phyloP scores from a whole-genome alignment of 2,329 filamentous ascomycete genomes.

The Botrytis fragariae region DNA sequence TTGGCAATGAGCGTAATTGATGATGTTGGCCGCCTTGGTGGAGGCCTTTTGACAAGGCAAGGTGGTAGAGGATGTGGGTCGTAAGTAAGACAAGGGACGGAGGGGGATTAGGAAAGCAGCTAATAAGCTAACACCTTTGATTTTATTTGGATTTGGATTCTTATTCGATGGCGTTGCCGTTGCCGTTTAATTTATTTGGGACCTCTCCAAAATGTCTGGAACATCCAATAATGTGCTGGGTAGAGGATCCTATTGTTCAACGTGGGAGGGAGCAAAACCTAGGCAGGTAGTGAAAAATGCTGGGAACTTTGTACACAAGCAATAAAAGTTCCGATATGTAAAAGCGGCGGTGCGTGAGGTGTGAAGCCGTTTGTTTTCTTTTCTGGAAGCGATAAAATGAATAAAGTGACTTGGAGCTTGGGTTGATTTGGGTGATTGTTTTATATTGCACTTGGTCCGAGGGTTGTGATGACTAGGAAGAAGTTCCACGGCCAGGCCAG shows the following conservation, averaged over 20 bases:
- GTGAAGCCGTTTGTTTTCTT: slow-evolving; percentile 1
- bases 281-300: neutral
- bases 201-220: neutral
- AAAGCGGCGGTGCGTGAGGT: slow-evolving; percentile 16
- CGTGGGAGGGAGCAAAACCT: neutral
- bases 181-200: slow-evolving; percentile 6
- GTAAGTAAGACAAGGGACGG: slow-evolving; percentile 7
- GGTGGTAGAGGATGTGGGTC: slow-evolving; percentile 12
- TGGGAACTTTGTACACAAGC: neutral
- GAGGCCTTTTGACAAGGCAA: slow-evolving; percentile 6
- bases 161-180: neutral
- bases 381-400: neutral
- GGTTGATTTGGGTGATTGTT: neutral
- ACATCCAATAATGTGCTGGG: neutral
- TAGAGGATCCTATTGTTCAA: neutral
- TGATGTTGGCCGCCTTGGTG: slow-evolving; percentile 18
- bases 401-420: neutral
- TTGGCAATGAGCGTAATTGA: slow-evolving; percentile 18
- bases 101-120: neutral
- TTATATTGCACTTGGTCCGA: slow-evolving; percentile 1
- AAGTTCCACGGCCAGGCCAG: neutral
- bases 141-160: neutral
- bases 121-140: neutral
- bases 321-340: slow-evolving; percentile 13
- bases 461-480: neutral